Evolutionary conservation across 2,329 filamentous ascomycete species (phyloP), one percentile per base, ranked within the genome.

Genomic region (Aspergillus sojae): DNA sequence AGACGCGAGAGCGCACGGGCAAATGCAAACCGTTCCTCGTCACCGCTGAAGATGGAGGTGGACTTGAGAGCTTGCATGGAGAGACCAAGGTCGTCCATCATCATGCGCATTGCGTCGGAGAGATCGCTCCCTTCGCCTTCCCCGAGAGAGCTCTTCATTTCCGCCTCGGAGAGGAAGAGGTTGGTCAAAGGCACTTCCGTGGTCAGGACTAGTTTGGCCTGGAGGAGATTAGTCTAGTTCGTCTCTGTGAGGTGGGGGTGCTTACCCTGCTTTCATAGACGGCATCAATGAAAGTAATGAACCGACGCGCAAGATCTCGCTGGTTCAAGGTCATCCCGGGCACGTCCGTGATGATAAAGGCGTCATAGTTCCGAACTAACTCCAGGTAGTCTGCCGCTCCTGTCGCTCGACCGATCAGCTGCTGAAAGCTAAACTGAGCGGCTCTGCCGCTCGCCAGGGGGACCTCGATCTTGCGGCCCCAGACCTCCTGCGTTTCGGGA

Each of bases 201-300:
- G 0, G 95, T 99, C 61, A 99, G 86, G 19, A 98, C 94, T 9
- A 99, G 86, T 80, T 97, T 98, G n/a, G 93, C 94, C 78, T 94
- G 87, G 32, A 34, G 1, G 12, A 21, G 23, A 21, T 21, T 39
- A 30, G 41, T n/a, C 48, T 34, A 30, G 12, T n/a, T 39, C 32
- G 21, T n/a, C 1, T 19, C 21, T 0, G 14, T 16, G 10, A 6
- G 10, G 45, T 11, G 16, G 19, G 19, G 14, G 26, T 32, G 67
- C 81, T 63, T 75, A 86, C 85, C 70, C 84, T 78, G 67, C 80
- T 83, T 78, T 99, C 95, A 75, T 99, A 99, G 5, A 97, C 90
- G 6, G 95, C 94, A 76, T 99, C 95, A 68, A 99, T 92, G 71
- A 99, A 97, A 0, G 94, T 99, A 76, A 99, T 99, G 78, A 99